Evolutionary conservation across 345 rosid species (phyloP).

Genomic region (Hirschfeldia incana): DNA sequence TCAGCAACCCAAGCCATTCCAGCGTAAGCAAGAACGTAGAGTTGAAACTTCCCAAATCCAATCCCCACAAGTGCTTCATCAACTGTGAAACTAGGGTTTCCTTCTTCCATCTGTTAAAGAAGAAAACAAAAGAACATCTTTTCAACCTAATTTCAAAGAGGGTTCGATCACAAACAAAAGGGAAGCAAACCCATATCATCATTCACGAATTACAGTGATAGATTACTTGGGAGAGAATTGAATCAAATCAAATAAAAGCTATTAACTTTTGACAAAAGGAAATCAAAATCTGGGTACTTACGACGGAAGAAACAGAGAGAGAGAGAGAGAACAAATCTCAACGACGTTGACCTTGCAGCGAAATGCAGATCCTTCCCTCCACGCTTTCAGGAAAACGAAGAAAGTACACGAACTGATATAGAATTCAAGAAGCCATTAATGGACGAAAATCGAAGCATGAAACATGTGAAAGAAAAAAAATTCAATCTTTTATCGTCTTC

Average conservation of each 20-base stretch:
- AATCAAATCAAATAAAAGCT: too few species aligned
- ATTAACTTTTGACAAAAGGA: neutral
- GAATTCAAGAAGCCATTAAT: neutral
- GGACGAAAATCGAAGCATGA: constrained; percentile 11
- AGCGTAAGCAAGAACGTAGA: constrained; percentile 69
- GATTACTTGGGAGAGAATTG: too few species aligned
- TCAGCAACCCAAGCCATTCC: constrained; percentile 94
- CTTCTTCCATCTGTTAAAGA: constrained; percentile 37
- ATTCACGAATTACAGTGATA: too few species aligned
- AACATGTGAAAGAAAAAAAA: neutral
- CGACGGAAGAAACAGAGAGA: neutral
- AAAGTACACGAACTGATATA: neutral
- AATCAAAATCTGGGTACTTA: neutral
- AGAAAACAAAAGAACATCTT: neutral
- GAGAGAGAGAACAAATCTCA: neutral
- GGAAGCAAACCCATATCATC: neutral
- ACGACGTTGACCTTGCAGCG: neutral
- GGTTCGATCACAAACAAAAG: too few species aligned
- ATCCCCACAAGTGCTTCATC: constrained; percentile 82
- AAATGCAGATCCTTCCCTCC: constrained; percentile 28
- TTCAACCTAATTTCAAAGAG: neutral
- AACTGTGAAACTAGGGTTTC: constrained; percentile 51
- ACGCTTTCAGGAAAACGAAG: constrained; percentile 13
- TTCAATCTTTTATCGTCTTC: too few species aligned
- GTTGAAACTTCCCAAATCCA: constrained; percentile 89